phyloP scores from a whole-genome alignment of 257 asterid species.

The Penstemon newberryi region DNA sequence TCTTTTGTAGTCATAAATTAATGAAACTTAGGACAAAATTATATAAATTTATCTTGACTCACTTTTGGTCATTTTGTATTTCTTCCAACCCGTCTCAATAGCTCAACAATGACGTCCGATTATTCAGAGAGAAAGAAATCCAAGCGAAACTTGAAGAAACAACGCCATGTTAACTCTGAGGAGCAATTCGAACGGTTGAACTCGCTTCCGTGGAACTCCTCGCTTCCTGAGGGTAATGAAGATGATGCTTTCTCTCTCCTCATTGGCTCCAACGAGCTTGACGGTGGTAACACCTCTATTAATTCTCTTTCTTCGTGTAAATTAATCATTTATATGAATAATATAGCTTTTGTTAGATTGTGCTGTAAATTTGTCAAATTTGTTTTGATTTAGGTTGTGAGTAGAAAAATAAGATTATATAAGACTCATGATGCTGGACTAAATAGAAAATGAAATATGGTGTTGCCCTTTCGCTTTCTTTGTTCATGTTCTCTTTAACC shows the following conservation, averaged over 20 bases:
- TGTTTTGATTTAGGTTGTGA: background rate
- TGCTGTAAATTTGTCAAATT: background rate
- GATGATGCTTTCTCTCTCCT: conserved; percentile 49
- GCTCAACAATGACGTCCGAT: conserved; percentile 51
- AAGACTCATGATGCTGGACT: background rate
- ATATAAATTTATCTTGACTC: too few relatives aligned
- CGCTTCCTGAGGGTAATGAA: conserved; percentile 42
- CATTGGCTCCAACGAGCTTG: conserved; percentile 73
- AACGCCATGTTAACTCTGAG: conserved; percentile 46
- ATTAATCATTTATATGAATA: background rate
- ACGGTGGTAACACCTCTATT: conserved; percentile 58
- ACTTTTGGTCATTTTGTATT: too few relatives aligned
- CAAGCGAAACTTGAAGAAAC: conserved; percentile 46
- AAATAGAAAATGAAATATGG: background rate
- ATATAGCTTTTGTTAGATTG: background rate
- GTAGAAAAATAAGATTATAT: background rate
- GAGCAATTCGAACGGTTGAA: conserved; percentile 52
- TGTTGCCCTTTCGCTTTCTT: background rate
- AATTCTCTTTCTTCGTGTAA: background rate
- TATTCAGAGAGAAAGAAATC: conserved; percentile 41
- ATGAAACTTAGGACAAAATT: too few relatives aligned
- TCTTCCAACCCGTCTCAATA: background rate
- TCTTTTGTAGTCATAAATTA: too few relatives aligned
- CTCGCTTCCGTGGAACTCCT: conserved; percentile 69
- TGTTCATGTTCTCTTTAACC: background rate